These are phyloP conservation scores for Curvularia lunata DNA, from an alignment of 2,329 filamentous ascomycete species.

Conservation along the genomic window DNA sequence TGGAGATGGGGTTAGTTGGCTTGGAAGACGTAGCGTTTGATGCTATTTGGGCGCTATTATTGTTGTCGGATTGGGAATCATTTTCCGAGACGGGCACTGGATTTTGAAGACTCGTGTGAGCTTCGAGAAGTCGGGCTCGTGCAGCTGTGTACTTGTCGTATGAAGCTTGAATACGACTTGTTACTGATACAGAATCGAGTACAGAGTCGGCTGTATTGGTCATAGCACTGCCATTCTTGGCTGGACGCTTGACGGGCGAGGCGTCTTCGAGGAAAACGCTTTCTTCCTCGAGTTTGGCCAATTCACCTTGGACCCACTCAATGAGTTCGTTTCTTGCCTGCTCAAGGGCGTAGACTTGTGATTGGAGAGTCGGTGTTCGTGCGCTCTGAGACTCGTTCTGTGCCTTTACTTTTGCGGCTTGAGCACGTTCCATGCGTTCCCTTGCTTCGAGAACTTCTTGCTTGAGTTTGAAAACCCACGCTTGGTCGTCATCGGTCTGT, in stretches of 20 bases:
- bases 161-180: conserved; percentile 32
- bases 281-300: conserved; percentile 52
- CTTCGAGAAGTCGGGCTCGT: conserved; percentile 31
- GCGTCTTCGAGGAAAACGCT: conserved; percentile 44
- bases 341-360: conserved; percentile 51
- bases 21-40: conserved; percentile 12
- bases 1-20: conserved; percentile 24
- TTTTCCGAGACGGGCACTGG: background rate
- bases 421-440: conserved; percentile 41
- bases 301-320: conserved; percentile 58
- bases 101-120: conserved; percentile 29
- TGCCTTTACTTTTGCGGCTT: conserved; percentile 27
- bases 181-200: conserved; percentile 30
- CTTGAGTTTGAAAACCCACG: conserved; percentile 46
- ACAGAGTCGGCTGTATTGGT: background rate
- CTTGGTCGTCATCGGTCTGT: conserved; percentile 29
- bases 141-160: conserved; percentile 43
- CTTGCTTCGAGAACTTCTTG: conserved; percentile 48
- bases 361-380: conserved; percentile 22
- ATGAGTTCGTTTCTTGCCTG: conserved; percentile 57
- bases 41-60: background rate
- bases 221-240: background rate
- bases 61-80: background rate
- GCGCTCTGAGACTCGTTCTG: conserved; percentile 8
- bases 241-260: conserved; percentile 39